Base-by-base conservation (phyloP, 306 rosid genomes). In the Sicyos baderoa region DNA sequence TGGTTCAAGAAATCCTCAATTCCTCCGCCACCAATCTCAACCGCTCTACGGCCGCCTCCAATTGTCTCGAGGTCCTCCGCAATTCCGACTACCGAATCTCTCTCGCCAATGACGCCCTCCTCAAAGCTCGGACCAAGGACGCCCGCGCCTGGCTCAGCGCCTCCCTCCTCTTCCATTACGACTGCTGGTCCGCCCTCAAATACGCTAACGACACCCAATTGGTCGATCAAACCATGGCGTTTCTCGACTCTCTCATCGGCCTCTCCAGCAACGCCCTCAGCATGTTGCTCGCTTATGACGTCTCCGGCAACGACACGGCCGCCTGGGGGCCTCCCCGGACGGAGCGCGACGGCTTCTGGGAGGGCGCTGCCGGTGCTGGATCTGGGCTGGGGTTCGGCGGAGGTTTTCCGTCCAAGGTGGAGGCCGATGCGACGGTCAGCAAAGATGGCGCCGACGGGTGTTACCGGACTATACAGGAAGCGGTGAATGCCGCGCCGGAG, bases 261-360 rank as follows among this genome's bases (percentile, higher is more conserved):
- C 75, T 79, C 7, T 72, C 91, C 54, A 88, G 96, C 74, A 93
- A 85, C 81, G 99, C 96, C 45, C 89, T 93, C 12, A 70, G 86
- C 74, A 76, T 93, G 84, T 59, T 88, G 27, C 25, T 37, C 25
- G 77, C 97, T 14, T 86, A 83, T 79, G 96, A 84, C 61, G 19
- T 18, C 6, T 81, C 37, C 75, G 99, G 99, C 0, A 70, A 68
- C 53, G 79, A 85, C 0, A 78, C 79, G 4, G 67, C 75, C 12
- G 54, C 74, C 68, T 93, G 99, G 99, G 77, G 17, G 1, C 79
- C 79, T 0, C 91, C 96, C 0, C 59, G 23, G 16, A 93, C 99
- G 0, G 99, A 93, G 79, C 82, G 99, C 0, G 82, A 85, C 48
- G 95, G 91, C 4, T 85, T 85, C 77, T 93, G 99, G 99, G 94